Base-by-base conservation (phyloP, 208 protist species). In the Wallacemonas rigidus region DNA sequence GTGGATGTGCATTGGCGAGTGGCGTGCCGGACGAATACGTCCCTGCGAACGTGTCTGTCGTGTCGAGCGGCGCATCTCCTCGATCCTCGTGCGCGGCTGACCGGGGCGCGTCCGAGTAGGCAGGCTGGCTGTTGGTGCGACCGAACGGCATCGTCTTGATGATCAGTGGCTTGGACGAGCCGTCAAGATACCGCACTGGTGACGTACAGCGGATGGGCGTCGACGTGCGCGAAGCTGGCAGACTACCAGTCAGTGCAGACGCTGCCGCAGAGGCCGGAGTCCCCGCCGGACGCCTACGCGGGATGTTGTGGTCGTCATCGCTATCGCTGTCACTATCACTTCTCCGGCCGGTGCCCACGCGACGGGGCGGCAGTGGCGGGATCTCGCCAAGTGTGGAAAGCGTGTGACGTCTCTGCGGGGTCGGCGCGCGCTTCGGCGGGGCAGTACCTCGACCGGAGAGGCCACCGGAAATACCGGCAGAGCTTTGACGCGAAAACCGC, bases 121-220 rank as follows among this genome's bases (percentile, higher is more conserved):
- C 62, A 2, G 72, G 72, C 53, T 65, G 72, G 48, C 72, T 76
- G 62, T 76, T 69, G 41, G 72, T 71, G 60, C 72, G 72, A 56
- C 72, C 63, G 40, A 76, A 76, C 3, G 72, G 72, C 53, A 70
- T 64, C 53, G 61, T 48, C 39, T 76, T 76, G 50, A 68, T 43
- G 36, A 74, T 74, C 15, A 63, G 36, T 35, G 58, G 56, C 54
- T 48, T 73, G 15, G 55, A 43, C 44, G 54, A 45, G 3, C 56
- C 41, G 15, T 61, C 47, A 12, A 65, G 40, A 17, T 50, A 65
- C 6, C 60, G 60, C 60, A 50, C 41, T 14, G 60, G 60, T n/a
- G 60, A 65, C 40, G 60, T 0, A 3, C 43, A 38, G 39, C 60
- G 60, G 8, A 65, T 64, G 3, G 57, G 40, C 58, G 57, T 67